These are phyloP conservation scores for Xylona heveae DNA, from an alignment of 495 filamentous ascomycete genomes.

Conservation along the genomic window DNA sequence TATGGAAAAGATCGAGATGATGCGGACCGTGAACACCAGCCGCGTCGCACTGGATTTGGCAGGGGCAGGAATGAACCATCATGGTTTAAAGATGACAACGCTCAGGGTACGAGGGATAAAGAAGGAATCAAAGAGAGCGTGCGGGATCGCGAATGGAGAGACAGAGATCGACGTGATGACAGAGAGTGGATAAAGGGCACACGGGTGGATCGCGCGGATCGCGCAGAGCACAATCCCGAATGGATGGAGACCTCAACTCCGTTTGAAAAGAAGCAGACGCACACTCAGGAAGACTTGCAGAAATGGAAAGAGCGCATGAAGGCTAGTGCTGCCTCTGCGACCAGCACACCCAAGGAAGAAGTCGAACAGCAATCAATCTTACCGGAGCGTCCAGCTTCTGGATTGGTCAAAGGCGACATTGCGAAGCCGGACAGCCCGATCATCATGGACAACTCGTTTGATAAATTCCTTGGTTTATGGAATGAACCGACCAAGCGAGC, in stretches of 20 bases:
- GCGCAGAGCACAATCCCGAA: conserved; percentile 43
- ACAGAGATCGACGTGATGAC: conserved; percentile 16
- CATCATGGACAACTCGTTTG: conserved; percentile 42
- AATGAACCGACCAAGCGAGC: conserved; percentile 19
- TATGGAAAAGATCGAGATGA: conserved; percentile 23
- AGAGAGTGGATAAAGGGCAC: conserved; percentile 14
- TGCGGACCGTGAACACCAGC: conserved; percentile 10
- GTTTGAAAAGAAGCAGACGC: conserved; percentile 38
- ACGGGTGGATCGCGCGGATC: too few species aligned
- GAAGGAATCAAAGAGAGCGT: conserved; percentile 3
- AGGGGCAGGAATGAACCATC: conserved; percentile 26
- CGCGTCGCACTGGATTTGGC: conserved; percentile 6
- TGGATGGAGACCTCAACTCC: conserved; percentile 16
- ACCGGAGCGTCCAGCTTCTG: conserved; percentile 7
- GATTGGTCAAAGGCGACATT: conserved; percentile 2
- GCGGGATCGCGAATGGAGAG: conserved; percentile 73
- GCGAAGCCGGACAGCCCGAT: conserved; percentile 30
- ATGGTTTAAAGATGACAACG: conserved; percentile 6
- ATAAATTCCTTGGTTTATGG: conserved; percentile 65
- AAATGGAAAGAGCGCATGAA: conserved; percentile 92
- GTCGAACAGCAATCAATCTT: conserved; percentile 5
- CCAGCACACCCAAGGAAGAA: conserved; percentile 15
- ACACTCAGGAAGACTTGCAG: conserved; percentile 83
- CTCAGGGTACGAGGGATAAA: conserved; percentile 12
- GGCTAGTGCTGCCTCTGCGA: conserved; percentile 22